Evolutionary conservation across 1,284 basidiomycete genomes (phyloP).

Genomic region (Pseudozyma thailandica): DNA sequence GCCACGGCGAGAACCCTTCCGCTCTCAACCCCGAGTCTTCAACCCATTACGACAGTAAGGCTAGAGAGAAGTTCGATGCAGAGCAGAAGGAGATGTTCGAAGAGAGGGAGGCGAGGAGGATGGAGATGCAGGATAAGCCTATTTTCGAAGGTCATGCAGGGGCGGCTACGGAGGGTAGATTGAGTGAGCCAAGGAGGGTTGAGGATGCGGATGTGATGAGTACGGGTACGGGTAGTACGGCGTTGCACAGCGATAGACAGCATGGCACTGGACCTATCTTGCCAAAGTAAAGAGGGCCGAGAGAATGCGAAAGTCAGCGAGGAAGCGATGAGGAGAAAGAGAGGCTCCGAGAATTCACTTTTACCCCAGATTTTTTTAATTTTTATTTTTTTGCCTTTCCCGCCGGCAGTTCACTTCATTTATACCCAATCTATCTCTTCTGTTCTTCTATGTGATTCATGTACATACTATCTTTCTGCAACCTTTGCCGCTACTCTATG

Average conservation of each 20-base stretch:
- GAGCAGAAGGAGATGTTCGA: slow-evolving; percentile 23
- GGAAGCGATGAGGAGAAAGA: no score
- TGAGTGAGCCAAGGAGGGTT: neutral
- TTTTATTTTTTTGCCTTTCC: no score
- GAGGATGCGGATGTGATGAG: slow-evolving; percentile 9
- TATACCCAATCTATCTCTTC: neutral
- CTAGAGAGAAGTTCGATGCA: slow-evolving; percentile 25
- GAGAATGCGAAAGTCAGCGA: no score
- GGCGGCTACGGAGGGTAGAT: slow-evolving; percentile 6
- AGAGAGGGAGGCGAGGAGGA: slow-evolving; percentile 14
- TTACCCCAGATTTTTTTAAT: no score
- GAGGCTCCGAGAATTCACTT: no score
- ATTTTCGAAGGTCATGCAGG: slow-evolving; percentile 31
- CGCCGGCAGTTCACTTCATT: no score
- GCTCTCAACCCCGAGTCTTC: slow-evolving; percentile 34
- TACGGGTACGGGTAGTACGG: slow-evolving; percentile 16
- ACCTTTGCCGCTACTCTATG: no score
- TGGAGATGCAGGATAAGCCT: slow-evolving; percentile 26
- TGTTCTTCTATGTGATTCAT: neutral
- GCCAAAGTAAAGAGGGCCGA: slow-evolving; percentile 33
- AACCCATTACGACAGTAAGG: slow-evolving; percentile 34
- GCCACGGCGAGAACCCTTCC: slow-evolving; percentile 30
- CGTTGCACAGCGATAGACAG: slow-evolving; percentile 4
- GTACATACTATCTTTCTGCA: no score
- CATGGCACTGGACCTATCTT: slow-evolving; percentile 25